A percentile compares a stretch with the other conserved stretches of the same genome.
Conservation (phyloP, 805 yeast genomes). For the Starmerella roubikii region DNA sequence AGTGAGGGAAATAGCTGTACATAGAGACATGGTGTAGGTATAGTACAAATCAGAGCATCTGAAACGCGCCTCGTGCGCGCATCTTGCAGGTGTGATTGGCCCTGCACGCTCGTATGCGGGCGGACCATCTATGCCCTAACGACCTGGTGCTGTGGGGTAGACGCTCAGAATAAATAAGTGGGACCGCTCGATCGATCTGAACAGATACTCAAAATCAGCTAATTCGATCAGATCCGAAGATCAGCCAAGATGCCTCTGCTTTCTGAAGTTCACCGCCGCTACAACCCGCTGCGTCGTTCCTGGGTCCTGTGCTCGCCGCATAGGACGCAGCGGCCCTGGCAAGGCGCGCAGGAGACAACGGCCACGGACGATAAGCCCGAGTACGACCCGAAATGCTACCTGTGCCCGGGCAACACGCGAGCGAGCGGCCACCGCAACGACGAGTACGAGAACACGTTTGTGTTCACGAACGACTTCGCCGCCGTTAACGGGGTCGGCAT, state of each 20-base stretch:
- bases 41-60: no score
- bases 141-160: no score
- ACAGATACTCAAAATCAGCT: no score
- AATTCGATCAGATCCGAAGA: no score
- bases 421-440: conserved; percentile 51
- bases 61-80: no score
- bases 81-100: no score
- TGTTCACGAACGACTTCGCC: conserved; percentile 56
- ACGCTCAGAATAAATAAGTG: no score
- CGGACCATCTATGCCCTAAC: no score
- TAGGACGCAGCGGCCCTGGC: conserved; percentile 69
- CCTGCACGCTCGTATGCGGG: no score
- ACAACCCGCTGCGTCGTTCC: conserved; percentile 52
- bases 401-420: conserved; percentile 59
- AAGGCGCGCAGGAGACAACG: conserved; percentile 51
- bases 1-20: no score
- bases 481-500: conserved; percentile 37
- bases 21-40: no score
- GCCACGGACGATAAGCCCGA: conserved; percentile 33
- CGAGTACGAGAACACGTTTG: conserved; percentile 40
- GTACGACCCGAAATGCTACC: conserved; percentile 53
- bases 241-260: conserved; percentile 3
- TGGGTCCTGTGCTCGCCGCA: conserved; percentile 68
- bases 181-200: no score
- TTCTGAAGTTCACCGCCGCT: conserved; percentile 39